These are phyloP conservation scores for Tetrahymena thermophila DNA, from an alignment of 73 alveolate genomes.

Conservation along the genomic window DNA sequence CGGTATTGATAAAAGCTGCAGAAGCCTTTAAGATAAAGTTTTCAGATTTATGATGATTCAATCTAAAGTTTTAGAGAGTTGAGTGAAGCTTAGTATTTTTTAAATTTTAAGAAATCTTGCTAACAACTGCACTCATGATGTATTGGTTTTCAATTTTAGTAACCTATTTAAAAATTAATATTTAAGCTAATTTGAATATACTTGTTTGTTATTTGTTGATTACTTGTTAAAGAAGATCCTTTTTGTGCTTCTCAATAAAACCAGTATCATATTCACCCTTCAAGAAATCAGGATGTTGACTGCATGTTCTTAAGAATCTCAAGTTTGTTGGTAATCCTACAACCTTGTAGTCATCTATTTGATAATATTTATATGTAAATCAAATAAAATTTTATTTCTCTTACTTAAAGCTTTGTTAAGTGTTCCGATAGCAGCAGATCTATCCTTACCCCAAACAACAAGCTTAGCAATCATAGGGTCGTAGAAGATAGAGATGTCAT, in stretches of 20 bases:
- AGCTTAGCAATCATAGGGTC: constrained; percentile 89
- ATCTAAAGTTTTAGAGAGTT: background rate
- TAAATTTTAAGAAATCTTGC: background rate
- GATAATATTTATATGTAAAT: background rate
- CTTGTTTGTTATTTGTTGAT: background rate
- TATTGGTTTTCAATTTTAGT: background rate
- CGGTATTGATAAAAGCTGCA: background rate
- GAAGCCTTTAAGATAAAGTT: background rate
- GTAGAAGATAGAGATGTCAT: constrained; percentile 68
- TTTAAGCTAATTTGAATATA: background rate
- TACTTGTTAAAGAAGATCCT: constrained; percentile 29
- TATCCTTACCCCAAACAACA: constrained; percentile 71
- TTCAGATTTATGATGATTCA: background rate
- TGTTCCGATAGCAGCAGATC: constrained; percentile 61
- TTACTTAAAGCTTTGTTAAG: constrained; percentile 47
- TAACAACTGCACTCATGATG: constrained; percentile 1
- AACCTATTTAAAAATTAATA: background rate
- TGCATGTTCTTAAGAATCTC: constrained; percentile 58
- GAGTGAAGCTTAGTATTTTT: background rate
- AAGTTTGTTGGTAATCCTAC: constrained; percentile 78
- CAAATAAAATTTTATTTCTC: background rate
- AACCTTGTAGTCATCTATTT: constrained; percentile 59
- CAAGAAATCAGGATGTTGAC: constrained; percentile 52
- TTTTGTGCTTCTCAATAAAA: constrained; percentile 52
- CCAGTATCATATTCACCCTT: constrained; percentile 63